Base-by-base conservation (phyloP, 73 alveolate genomes). In the Paraurostyla sp. region DNA sequence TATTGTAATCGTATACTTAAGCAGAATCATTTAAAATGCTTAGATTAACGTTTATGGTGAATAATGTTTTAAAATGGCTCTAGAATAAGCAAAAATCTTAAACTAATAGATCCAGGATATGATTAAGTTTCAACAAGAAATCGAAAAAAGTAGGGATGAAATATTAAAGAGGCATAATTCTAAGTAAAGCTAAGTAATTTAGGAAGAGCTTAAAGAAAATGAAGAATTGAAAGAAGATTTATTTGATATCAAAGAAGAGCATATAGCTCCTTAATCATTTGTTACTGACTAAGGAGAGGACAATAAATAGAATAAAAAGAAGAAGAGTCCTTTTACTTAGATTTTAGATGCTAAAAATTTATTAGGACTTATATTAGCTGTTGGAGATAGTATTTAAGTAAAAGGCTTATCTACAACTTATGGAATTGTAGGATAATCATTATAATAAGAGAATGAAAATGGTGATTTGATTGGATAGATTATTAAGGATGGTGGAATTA, bases 311-410 rank as follows among this genome's bases (percentile, higher is more conserved):
- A n/a, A 33, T 35, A 6, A 33, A 69, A 69, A 69, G 84, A 33
- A 69, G 35, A 69, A 69, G 36, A 13, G 7, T 7, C 59, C 59
- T 41, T 69, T 41, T 9, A 3, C 25, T 11, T 23, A 69, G 23
- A 33, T 69, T 13, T 16, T 69, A 3, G 9, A 69, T 16, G 41
- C 15, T 22, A 69, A 69, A 32, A 16, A 29, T 15, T 41, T 69
- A 38, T 3, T 69, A 38, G 84, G 84, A 38, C 13, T 43, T 3
- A 43, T 69, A 22, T 6, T 69, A 15, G 84, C 84, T 69, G 84
- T 69, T 9, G 7, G 65, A 7, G 84, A 69, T 40, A 11, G 7
- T 33, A 29, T 69, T 41, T n/a, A 38, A 36, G 84, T 69, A n/a
- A 25, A 69, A 41, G 84, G 84, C 4, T 41, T 69, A 15, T 3